A percentile compares a stretch with the other conserved stretches of the same genome.
phyloP scores from a whole-genome alignment of 2,329 filamentous ascomycete species.

The Calycina marina region DNA sequence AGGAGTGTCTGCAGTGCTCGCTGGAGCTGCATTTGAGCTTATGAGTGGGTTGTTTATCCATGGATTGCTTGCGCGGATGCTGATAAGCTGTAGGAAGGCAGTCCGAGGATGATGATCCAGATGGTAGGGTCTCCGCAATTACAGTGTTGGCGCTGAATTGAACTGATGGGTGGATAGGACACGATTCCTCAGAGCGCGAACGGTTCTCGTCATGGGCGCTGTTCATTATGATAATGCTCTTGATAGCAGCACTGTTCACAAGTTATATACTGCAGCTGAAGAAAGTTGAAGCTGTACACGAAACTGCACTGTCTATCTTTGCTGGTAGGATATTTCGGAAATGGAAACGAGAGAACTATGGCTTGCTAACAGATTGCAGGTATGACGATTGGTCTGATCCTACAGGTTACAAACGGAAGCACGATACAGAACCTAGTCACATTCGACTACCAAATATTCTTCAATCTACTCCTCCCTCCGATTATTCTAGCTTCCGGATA shows the following conservation, averaged over 20 bases:
- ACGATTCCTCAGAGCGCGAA: slow-evolving; percentile 81
- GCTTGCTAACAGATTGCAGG: slow-evolving; percentile 34
- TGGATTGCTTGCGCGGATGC: too few species aligned
- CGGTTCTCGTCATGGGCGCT: slow-evolving; percentile 93
- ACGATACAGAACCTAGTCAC: slow-evolving; percentile 82
- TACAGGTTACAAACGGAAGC: slow-evolving; percentile 67
- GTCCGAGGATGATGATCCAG: slow-evolving; percentile 17
- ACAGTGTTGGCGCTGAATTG: slow-evolving; percentile 12
- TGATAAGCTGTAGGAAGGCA: slow-evolving; percentile 17
- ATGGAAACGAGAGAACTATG: background rate
- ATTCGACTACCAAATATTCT: slow-evolving; percentile 99
- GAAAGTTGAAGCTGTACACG: slow-evolving; percentile 93
- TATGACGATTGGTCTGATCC: slow-evolving; percentile 85
- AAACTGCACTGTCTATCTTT: slow-evolving; percentile 97
- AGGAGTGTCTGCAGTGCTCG: slow-evolving; percentile 18
- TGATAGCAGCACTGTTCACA: slow-evolving; percentile 89
- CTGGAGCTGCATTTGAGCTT: slow-evolving; percentile 19
- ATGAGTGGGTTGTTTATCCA: slow-evolving; percentile 18
- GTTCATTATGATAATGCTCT: slow-evolving; percentile 87
- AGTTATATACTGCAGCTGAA: slow-evolving; percentile 94
- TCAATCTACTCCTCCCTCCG: slow-evolving; percentile 94
- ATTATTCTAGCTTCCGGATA: slow-evolving; percentile 97
- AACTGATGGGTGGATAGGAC: slow-evolving; percentile 29
- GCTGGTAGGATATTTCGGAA: slow-evolving; percentile 43
- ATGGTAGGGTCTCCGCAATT: slow-evolving; percentile 12